Percentiles rank a stretch among this genome's conserved stretches.
These are phyloP conservation scores for Amniculicola lignicola DNA, from an alignment of 495 filamentous ascomycete genomes.

Conservation along the genomic window DNA sequence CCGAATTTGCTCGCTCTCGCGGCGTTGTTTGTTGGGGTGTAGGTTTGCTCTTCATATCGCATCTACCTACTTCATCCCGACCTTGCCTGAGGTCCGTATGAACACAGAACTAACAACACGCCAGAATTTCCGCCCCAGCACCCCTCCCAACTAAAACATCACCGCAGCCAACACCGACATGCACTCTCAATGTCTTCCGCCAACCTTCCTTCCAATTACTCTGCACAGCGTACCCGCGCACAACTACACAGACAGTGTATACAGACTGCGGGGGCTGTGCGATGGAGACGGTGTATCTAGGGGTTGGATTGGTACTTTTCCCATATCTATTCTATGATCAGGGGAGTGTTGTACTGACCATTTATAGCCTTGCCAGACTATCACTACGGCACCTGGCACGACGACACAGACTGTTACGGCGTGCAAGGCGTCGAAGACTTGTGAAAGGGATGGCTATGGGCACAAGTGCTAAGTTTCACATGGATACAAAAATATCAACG, in stretches of 20 bases:
- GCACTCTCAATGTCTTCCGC: slow-evolving; percentile 14
- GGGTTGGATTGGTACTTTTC: slow-evolving; percentile 13
- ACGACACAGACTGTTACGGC: not conserved
- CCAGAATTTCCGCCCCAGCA: too few relatives aligned
- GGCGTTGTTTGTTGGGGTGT: too few relatives aligned
- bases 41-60: too few relatives aligned
- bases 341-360: not conserved
- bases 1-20: too few relatives aligned
- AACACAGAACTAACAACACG: too few relatives aligned
- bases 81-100: too few relatives aligned
- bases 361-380: slow-evolving; percentile 10
- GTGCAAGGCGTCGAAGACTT: not conserved
- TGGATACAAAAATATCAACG: too few relatives aligned
- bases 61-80: too few relatives aligned
- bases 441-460: too few relatives aligned
- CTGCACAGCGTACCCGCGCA: slow-evolving; percentile 24
- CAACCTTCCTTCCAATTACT: slow-evolving; percentile 5
- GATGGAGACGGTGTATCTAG: slow-evolving; percentile 4
- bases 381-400: slow-evolving; percentile 6
- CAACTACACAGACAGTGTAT: slow-evolving; percentile 13
- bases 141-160: too few relatives aligned
- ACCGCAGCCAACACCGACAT: too few relatives aligned
- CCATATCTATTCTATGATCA: not conserved
- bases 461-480: too few relatives aligned
- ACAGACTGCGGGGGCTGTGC: slow-evolving; percentile 23